Base-by-base conservation (phyloP, 2,329 filamentous ascomycete genomes). In the Aspergillus thermomutatus region DNA sequence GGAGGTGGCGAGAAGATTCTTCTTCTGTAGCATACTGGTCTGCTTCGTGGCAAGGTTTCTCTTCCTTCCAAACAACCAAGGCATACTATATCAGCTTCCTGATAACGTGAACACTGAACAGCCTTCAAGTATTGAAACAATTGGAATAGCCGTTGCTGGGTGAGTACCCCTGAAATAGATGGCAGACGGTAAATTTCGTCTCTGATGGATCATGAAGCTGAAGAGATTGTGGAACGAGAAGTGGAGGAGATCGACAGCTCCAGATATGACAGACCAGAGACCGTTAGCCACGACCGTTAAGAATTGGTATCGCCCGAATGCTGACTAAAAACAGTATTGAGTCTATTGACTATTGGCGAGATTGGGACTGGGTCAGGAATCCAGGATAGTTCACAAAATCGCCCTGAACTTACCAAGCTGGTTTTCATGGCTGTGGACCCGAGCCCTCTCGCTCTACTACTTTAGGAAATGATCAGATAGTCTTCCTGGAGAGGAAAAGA, bases 401-500 rank as follows among this genome's bases (percentile, higher is more conserved):
- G 11, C 31, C 7, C 14, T 17, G 14, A 37, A 37, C 31, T 37
- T 37, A 17, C 31, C 31, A 37, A 45, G 37, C 21, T 34, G 14
- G 4, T 8, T 34, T 6, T 11, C 11, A 34, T 34, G 34, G 11
- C 5, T 46, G 58, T 60, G 58, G 63, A 60, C 61, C 55, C 55
- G 54, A 25, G 48, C 46, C 56, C 48, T 59, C 50, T 60, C 61
- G 67, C 66, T 62, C 62, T 61, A 66, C 63, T 60, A 57, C 58
- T 46, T 46, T 46, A 23, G 43, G 43, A 46, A 64, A 64, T 53
- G 68, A 66, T 68, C 66, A 66, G 61, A 65, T 64, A 64, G 63
- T 66, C 52, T 27, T 23, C 43, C 57, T 46, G 53, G 47, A 62
- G 58, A 55, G 59, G 65, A 65, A 60, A 60, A 52, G 65, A 68